A percentile compares a stretch with the other conserved stretches of the same genome.
phyloP scores from a whole-genome alignment of 2,329 filamentous ascomycete species.

The Alternaria angustiovoidea region DNA sequence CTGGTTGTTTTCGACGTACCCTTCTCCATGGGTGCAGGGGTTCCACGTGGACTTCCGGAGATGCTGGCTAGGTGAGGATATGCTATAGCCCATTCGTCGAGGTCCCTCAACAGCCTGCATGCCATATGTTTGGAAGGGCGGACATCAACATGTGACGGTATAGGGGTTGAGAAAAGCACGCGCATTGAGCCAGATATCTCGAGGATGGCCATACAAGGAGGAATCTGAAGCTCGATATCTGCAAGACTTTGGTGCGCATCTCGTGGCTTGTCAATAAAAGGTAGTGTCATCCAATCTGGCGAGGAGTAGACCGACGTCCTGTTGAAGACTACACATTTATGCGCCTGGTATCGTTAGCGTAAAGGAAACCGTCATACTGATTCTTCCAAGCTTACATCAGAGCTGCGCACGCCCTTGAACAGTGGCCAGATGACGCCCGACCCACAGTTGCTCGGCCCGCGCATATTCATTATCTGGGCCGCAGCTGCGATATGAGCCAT shows the following conservation, averaged over 20 bases:
- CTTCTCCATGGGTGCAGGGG: background rate
- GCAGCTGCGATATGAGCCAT: slow-evolving; percentile 42
- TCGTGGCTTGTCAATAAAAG: slow-evolving; percentile 32
- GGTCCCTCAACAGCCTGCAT: slow-evolving; percentile 21
- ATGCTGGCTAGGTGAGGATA: background rate
- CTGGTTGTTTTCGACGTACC: background rate
- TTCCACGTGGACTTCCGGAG: background rate
- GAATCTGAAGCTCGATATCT: slow-evolving; percentile 41
- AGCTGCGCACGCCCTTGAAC: slow-evolving; percentile 41
- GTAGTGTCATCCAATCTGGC: slow-evolving; percentile 41
- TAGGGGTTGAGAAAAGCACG: slow-evolving; percentile 26
- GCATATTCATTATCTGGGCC: slow-evolving; percentile 41
- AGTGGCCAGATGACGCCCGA: slow-evolving; percentile 33
- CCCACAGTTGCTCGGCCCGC: slow-evolving; percentile 39
- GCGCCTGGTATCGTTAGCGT: slow-evolving; percentile 31
- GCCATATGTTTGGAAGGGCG: slow-evolving; percentile 23
- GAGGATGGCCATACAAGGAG: slow-evolving; percentile 28
- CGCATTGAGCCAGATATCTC: slow-evolving; percentile 28
- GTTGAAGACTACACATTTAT: slow-evolving; percentile 39
- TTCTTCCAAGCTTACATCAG: slow-evolving; percentile 32
- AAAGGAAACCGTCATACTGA: background rate
- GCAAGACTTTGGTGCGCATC: slow-evolving; percentile 37
- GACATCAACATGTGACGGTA: slow-evolving; percentile 24
- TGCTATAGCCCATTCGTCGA: slow-evolving; percentile 13
- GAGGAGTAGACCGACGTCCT: slow-evolving; percentile 37